Base-by-base conservation (phyloP, 1,284 basidiomycete species). In the Peniophora sp. region DNA sequence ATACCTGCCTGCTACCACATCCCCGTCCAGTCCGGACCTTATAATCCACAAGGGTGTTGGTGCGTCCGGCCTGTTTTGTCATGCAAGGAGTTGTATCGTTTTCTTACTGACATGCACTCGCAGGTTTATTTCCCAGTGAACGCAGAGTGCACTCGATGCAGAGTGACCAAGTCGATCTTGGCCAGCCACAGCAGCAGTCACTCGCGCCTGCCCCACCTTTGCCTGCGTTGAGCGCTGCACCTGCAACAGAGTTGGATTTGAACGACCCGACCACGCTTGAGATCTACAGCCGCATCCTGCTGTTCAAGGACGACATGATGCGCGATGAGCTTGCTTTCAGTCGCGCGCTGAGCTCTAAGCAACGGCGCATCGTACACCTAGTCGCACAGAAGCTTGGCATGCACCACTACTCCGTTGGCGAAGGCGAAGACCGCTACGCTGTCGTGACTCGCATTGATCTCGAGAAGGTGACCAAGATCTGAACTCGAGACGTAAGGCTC, bases 261-360 rank as follows among this genome's bases (percentile, higher is more conserved):
- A 98, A 99, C 63, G 96, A 99, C 66, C 86, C 95, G 1, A 85
- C 87, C 34, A 96, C 94, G 10, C 76, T 99, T 56, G 94, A 98
- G 66, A 97, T 99, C 60, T 99, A 98, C 67, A 98, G 96, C 52
- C 81, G 95, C 57, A 92, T 98, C 51, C 73, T 98, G 45, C 78
- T 98, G 41, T 99, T 99, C 84, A 97, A 97, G 71, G 95, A 97
- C 61, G 96, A 99, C 66, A 85, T 81, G 56, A 95, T 99, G 91
- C 83, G 97, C 32, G 96, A 99, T 61, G 96, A 99, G 69, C 82
- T 99, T 39, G 90, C 93, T 3, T 98, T 99, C 66, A 95, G 94
- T 32, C 76, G 91, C 55, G 86, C 85, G 17, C 78, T 98, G 17
- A 78, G 81, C 19, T 80, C 92, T 16, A 87, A 89, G 63, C 95